Percentiles rank a stretch among this genome's conserved stretches.
Evolutionary conservation across 108 stramenopile species (phyloP).

Genomic region (Phaeodactylum tricornutum): DNA sequence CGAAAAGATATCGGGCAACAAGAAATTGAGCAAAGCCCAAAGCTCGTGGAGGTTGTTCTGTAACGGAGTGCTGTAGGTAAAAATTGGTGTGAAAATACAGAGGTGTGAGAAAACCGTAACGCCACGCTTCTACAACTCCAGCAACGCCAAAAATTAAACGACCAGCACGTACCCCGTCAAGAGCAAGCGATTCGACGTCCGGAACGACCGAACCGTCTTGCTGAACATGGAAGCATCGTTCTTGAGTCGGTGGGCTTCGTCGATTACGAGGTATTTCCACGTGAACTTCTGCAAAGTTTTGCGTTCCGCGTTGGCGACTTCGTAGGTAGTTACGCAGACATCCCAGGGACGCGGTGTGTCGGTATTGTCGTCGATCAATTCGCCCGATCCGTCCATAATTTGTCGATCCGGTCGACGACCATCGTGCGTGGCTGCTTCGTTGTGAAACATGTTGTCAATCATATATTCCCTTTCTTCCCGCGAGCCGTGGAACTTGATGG

Average conservation of each 20-base stretch:
- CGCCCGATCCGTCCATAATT: slow-evolving; percentile 47
- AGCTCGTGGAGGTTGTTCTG: slow-evolving; percentile 97
- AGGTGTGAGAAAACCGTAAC: too few relatives aligned
- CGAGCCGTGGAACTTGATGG: slow-evolving; percentile 86
- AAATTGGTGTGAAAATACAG: too few relatives aligned
- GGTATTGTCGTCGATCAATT: slow-evolving; percentile 75
- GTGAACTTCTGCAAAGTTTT: slow-evolving; percentile 72
- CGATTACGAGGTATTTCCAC: slow-evolving; percentile 96
- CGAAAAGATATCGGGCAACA: slow-evolving; percentile 80
- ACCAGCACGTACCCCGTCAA: too few relatives aligned
- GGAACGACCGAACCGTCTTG: slow-evolving; percentile 82
- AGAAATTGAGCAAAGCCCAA: slow-evolving; percentile 74
- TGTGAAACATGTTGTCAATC: slow-evolving; percentile 63
- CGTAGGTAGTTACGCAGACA: slow-evolving; percentile 95
- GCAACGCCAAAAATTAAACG: too few relatives aligned
- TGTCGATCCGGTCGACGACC: slow-evolving; percentile 62
- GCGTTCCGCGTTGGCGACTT: slow-evolving; percentile 86
- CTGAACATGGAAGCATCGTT: slow-evolving; percentile 88
- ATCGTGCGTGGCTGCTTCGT: slow-evolving; percentile 72
- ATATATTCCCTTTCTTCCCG: slow-evolving; percentile 77
- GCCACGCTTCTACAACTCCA: too few relatives aligned
- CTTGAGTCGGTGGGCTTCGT: slow-evolving; percentile 98
- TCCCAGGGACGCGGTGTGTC: slow-evolving; percentile 81
- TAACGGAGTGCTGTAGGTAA: slow-evolving; percentile 93
- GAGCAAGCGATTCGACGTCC: slow-evolving; percentile 86